Evolutionary conservation across 2,329 filamentous ascomycete species (phyloP), one percentile per base, ranked within the genome.

Genomic region (Colletotrichum liaoningense): DNA sequence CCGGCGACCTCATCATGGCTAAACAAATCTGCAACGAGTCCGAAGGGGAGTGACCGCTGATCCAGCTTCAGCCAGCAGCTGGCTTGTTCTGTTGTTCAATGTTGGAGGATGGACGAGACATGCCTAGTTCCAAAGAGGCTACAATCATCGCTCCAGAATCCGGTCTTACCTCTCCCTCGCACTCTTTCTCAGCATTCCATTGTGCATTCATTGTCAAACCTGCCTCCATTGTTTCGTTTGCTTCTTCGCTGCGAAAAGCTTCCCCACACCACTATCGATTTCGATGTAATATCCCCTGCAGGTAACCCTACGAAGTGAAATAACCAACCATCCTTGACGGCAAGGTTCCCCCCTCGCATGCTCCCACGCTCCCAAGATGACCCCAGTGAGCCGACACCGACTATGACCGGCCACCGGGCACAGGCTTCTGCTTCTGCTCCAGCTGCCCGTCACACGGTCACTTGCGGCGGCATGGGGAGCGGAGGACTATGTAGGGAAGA

Each of bases 261-360:
- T 73, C 70, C 70, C 70, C 66, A 73, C 70, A 73, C 60, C 66
- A 69, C 59, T 73, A 69, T 73, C 66, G 66, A 73, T 73, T 73
- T 65, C 70, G 70, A 73, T 73, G 66, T 69, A 73, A 69, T 69
- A 56, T 69, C 54, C 70, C 70, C 59, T 73, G 70, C 24, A 58
- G 60, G 42, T 42, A 69, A 69, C 70, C 70, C 24, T 73, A 69
- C 54, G 70, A 63, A 73, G 33, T 69, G 66, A 57, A 52, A 73
- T 69, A 54, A 55, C 54, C 69, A 30, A 58, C 42, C 55, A 35
- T 54, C 65, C 52, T 63, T 69, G 65, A 22, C 38, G 42, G 26
- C 69, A 30, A 67, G 52, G 35, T 16, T 11, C 24, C 54, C 42
- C 42, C 52, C 24, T 52, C 69, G 49, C 22, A 24, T 30, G 19